Evolutionary conservation across 2,329 filamentous ascomycete genomes (phyloP).

Genomic region (Chaetomium globosum): DNA sequence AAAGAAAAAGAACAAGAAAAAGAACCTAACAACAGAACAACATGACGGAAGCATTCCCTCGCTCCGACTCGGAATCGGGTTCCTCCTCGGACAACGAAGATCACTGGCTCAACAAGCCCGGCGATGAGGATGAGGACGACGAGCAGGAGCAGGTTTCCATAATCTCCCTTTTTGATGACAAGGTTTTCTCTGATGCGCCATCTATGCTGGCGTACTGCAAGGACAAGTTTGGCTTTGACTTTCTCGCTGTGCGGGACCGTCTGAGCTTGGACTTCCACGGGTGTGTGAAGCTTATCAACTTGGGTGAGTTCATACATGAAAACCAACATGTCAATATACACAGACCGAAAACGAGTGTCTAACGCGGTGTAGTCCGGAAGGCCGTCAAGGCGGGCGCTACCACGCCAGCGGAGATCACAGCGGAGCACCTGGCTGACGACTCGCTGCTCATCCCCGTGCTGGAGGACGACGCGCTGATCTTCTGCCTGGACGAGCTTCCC

Average conservation of each 20-base stretch:
- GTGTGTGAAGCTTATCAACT: conserved; percentile 75
- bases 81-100: conserved; percentile 44
- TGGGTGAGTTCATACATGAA: conserved; percentile 44
- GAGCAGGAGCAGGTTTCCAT: conserved; percentile 59
- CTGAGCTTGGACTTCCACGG: conserved; percentile 71
- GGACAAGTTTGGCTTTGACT: conserved; percentile 67
- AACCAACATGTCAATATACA: not conserved
- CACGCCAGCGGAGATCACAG: conserved; percentile 62
- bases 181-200: conserved; percentile 64
- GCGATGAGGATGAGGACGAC: conserved; percentile 58
- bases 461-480: conserved; percentile 86
- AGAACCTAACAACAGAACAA: not conserved
- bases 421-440: conserved; percentile 71
- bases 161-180: conserved; percentile 68
- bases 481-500: conserved; percentile 79
- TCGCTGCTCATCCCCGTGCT: conserved; percentile 80
- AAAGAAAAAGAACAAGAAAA: not conserved
- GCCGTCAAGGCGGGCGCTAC: conserved; percentile 49
- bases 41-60: conserved; percentile 33
- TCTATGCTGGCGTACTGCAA: conserved; percentile 72
- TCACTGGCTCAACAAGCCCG: conserved; percentile 42
- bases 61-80: conserved; percentile 23
- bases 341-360: not conserved
- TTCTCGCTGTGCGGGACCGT: conserved; percentile 60
- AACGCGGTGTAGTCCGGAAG: conserved; percentile 49